Base-by-base conservation (phyloP, 2,329 filamentous ascomycete genomes). In the Hawksworthiomyces lignivorus region DNA sequence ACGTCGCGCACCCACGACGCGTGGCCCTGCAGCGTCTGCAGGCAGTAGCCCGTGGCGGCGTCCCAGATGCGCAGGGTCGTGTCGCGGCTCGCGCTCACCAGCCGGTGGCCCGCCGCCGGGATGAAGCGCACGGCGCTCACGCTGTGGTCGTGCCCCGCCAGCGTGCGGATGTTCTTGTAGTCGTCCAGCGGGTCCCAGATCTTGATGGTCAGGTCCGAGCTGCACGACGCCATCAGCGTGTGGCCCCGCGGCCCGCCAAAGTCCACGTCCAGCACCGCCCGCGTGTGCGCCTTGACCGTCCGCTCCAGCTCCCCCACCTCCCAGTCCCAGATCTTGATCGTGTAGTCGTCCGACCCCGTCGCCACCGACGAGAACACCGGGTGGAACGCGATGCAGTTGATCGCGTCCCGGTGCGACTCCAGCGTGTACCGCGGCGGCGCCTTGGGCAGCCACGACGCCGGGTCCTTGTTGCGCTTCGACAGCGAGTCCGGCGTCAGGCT, bases 261-360 rank as follows among this genome's bases (percentile, higher is more conserved):
- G 56, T 96, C 89, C 27, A 95, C 78, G 57, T 94, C 88, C 21
- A 92, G 66, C 1, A 96, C 87, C 4, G 87, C 79, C 57, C 85
- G 88, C 5, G 88, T 96, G 56, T 96, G 90, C 2, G 87, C 88
- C 59, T 96, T 96, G 44, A 96, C 75, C 1, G 89, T 96, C 48
- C 83, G 72, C 60, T 96, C 89, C 4, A 94, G 70, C 62, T 96
- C 89, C 36, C 90, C 90, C 19, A 94, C 66, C 56, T 96, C 89
- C 84, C 88, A 96, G 57, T 96, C 89, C 89, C 89, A 96, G 42
- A 96, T 89, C 57, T 96, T 96, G 61, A 97, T 94, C 7, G 85
- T 94, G 41, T 79, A 85, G 61, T 96, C 90, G 60, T 95, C 89
- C 8, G 88, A 94, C 14, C 86, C 89, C 0, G 87, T 92, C 9